Evolutionary conservation across 2,329 filamentous ascomycete genomes (phyloP).

Genomic region (Cordyceps cicadae): DNA sequence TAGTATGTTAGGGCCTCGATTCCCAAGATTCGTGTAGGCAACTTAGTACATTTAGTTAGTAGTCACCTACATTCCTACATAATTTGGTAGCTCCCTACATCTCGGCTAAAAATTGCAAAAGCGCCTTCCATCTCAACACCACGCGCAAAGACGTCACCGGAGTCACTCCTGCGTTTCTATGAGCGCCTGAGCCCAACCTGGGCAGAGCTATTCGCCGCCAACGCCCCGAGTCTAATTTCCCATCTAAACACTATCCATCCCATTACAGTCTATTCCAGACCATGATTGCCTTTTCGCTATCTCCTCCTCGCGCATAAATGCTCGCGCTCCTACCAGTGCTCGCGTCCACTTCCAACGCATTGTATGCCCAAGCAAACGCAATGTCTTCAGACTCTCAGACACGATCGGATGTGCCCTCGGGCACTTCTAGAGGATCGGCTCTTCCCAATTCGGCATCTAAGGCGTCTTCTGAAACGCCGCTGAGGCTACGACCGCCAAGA

Average conservation of each 20-base stretch:
- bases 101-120: neutral
- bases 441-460: constrained; percentile 12
- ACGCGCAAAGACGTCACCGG: constrained; percentile 5
- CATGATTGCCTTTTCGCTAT: neutral
- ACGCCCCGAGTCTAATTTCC: neutral
- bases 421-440: neutral
- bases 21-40: too few species aligned
- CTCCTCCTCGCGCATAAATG: neutral
- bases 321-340: neutral
- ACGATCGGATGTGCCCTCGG: neutral
- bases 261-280: neutral
- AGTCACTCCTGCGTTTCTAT: neutral
- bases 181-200: constrained; percentile 1
- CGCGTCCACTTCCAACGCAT: neutral
- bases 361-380: neutral
- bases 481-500: constrained; percentile 21
- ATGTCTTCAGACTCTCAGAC: neutral
- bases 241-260: neutral
- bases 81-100: neutral
- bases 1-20: too few species aligned
- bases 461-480: constrained; percentile 12
- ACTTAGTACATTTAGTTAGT: neutral
- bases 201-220: neutral
- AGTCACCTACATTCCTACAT: neutral
- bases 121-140: neutral